Conservation (phyloP, 1,284 basidiomycete species). For the Ceratobasidium sp. region DNA sequence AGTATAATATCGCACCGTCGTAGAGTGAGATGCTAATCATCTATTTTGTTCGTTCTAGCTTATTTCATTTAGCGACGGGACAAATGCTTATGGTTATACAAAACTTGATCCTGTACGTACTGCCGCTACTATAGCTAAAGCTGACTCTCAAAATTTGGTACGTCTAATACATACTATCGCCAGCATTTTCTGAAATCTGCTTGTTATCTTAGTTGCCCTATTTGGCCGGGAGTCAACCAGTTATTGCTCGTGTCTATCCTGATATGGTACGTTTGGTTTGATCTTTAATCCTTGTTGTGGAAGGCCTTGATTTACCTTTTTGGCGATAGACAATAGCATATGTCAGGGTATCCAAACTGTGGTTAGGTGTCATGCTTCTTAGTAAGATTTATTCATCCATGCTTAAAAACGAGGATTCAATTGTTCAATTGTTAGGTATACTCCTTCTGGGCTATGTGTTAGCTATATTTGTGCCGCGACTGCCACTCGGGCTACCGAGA, state of each 20-base stretch:
- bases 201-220: constrained; percentile 4
- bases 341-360: constrained; percentile 12
- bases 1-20: background rate
- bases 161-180: background rate
- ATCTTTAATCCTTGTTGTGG: background rate
- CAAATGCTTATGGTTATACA: constrained; percentile 22
- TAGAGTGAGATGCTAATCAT: background rate
- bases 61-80: constrained; percentile 34
- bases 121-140: constrained; percentile 11
- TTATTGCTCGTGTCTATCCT: constrained; percentile 11
- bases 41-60: background rate
- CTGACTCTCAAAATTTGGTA: constrained; percentile 31
- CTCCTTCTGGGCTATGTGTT: constrained; percentile 23
- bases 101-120: constrained; percentile 27
- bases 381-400: background rate
- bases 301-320: background rate
- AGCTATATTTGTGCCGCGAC: constrained; percentile 31
- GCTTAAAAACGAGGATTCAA: no score
- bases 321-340: constrained; percentile 24
- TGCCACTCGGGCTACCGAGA: constrained; percentile 32
- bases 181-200: background rate
- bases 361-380: constrained; percentile 7
- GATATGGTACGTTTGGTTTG: background rate
- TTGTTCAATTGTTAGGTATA: constrained; percentile 10
- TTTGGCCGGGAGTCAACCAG: constrained; percentile 24